Base-by-base conservation (phyloP, 2,329 filamentous ascomycete species). In the Pseudogymnoascus sp. region DNA sequence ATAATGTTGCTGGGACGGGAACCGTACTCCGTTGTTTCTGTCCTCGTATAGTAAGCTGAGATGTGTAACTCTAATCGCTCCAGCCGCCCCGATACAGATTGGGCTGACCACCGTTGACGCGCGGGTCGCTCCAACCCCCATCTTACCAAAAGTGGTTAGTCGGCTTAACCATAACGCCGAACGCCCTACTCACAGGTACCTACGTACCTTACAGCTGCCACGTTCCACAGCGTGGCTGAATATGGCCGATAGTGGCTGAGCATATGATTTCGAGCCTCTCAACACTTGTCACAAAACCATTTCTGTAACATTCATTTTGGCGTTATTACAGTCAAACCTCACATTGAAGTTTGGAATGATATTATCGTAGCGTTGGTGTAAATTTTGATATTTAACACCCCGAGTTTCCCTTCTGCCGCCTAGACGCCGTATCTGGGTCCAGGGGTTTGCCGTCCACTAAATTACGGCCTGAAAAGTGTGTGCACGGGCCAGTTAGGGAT, bases 381-480 rank as follows among this genome's bases (percentile, higher is more conserved):
- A 14, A 36, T 19, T 21, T 19, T 57, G 51, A 36, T 57, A 57
- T 21, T 11, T 36, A 34, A 57, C 48, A 7, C 28, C 28, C 51
- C 21, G 28, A 4, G 11, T 57, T 36, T 57, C 51, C 28, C n/a
- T 57, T 34, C 51, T 4, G 8, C n/a, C 51, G 16, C 28, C 28
- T 57, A 57, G 28, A 10, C 51, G 51, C 51, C 28, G 2, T 19
- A 57, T 57, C 51, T 57, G 51, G 51, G 51, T 57, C 51, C 51
- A 57, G 51, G 51, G 51, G 51, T 57, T 54, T 57, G 51, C 51
- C 51, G 51, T 34, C 28, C 51, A 57, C 51, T 57, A 57, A 57
- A 57, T 13, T 57, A 21, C 16, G 13, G 16, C 51, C 16, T 57
- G 25, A 34, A 57, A 21, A 34, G 28, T 34, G 11, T 14, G n/a